A percentile compares a stretch with the other conserved stretches of the same genome.
phyloP scores from a whole-genome alignment of 768 basidiomycete genomes.

The Suillus brevipes region DNA sequence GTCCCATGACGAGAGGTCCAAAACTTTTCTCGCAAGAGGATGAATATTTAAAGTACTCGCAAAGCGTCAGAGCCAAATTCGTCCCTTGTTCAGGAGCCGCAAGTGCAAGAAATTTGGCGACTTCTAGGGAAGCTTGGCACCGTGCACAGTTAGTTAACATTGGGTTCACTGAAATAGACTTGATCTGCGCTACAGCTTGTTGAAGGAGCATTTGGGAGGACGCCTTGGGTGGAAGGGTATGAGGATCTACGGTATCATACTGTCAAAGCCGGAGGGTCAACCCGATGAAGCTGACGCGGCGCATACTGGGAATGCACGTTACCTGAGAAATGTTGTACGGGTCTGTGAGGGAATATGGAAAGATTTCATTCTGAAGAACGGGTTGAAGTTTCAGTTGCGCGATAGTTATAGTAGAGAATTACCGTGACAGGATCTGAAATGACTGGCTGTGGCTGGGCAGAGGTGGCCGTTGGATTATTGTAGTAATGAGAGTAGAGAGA shows the following conservation, averaged over 20 bases:
- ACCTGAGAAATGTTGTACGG: slow-evolving; percentile 59
- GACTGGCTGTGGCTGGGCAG: slow-evolving; percentile 73
- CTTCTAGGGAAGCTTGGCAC: slow-evolving; percentile 61
- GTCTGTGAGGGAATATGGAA: slow-evolving; percentile 61
- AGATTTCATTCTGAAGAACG: slow-evolving; percentile 49
- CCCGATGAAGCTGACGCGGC: neutral
- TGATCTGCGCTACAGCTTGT: slow-evolving; percentile 56
- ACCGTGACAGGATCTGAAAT: slow-evolving; percentile 73
- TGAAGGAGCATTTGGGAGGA: slow-evolving; percentile 46
- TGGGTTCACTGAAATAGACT: slow-evolving; percentile 55
- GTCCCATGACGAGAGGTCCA: slow-evolving; percentile 49
- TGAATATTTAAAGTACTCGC: slow-evolving; percentile 57
- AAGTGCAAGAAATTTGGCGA: slow-evolving; percentile 65
- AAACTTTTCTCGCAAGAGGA: slow-evolving; percentile 50
- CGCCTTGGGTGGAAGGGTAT: slow-evolving; percentile 61
- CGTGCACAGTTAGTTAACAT: slow-evolving; percentile 57
- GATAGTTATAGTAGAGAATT: slow-evolving; percentile 13
- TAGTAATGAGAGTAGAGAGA: slow-evolving; percentile 65
- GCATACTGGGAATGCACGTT: neutral
- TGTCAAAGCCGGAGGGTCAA: slow-evolving; percentile 15
- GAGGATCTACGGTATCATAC: slow-evolving; percentile 62
- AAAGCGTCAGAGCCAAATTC: slow-evolving; percentile 55
- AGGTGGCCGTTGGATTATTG: slow-evolving; percentile 71
- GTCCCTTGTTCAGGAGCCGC: slow-evolving; percentile 64
- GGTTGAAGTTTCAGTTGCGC: neutral